Evolutionary conservation across 1,284 basidiomycete species (phyloP), one percentile per base, ranked within the genome.

Genomic region (Xerocomus cyaneibrunnescens): DNA sequence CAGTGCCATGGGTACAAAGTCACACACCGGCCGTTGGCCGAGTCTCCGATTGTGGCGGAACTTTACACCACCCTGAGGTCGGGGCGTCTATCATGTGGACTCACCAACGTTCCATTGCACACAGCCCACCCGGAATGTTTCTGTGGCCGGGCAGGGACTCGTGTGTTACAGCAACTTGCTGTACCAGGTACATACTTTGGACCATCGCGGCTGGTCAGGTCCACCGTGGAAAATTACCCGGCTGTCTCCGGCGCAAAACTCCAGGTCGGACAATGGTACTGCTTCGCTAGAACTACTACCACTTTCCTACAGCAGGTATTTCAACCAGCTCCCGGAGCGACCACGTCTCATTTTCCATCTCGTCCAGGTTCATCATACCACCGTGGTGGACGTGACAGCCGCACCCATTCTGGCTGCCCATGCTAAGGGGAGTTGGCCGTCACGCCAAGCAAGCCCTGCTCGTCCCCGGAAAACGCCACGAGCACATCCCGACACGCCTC

Each of bases 351-450:
- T 36, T 38, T 12, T 45, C 23, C 4, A 25, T 23, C 36, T 17
- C 40, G 41, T 39, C 7, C 37, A 53, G 48, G 50, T 52, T 58
- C 40, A 54, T 55, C 52, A 59, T 50, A 50, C 58, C 67, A 66
- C 60, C 53, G 62, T 66, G 69, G 62, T 63, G 64, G 60, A 69
- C 68, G 61, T 62, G 64, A 56, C 64, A 61, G 64, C 64, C 68
- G 66, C 59, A 58, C 64, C 67, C 72, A 60, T 58, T 68, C 76
- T 76, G 75, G 75, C 79, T 80, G 82, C 83, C 80, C 80, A 87
- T 87, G 84, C 83, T 81, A 73, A 81, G 77, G 80, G 78, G 78
- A 72, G 76, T 72, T 64, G 70, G 75, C 67, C 72, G 76, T 72
- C 71, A 74, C 70, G 69, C 76, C 64, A 74, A 76, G 61, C 73